Percentiles rank a stretch among this genome's conserved stretches.
These are phyloP conservation scores for Nannochloropsis gaditana DNA, from an alignment of 108 stramenopile genomes.

Conservation along the genomic window DNA sequence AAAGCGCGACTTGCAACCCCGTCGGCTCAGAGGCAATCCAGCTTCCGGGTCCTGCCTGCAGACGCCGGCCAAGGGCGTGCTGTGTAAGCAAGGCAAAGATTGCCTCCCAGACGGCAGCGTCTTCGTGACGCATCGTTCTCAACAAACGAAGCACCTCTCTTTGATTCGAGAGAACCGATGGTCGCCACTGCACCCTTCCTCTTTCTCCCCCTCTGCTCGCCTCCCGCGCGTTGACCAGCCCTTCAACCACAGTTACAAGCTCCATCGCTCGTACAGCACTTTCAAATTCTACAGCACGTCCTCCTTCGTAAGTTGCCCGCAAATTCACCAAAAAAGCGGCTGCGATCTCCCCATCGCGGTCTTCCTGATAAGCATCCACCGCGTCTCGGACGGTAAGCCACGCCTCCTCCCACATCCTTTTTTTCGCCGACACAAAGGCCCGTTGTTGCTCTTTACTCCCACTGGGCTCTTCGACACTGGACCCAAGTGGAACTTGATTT, in stretches of 20 bases:
- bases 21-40: background rate
- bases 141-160: background rate
- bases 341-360: background rate
- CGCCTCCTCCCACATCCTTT: background rate
- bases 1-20: too few species aligned
- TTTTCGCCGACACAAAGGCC: background rate
- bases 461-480: background rate
- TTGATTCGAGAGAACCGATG: background rate
- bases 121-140: background rate
- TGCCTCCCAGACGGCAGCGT: background rate
- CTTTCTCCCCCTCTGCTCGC: background rate
- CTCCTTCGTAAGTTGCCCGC: background rate
- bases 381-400: background rate
- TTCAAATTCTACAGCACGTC: background rate
- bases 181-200: background rate
- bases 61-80: background rate
- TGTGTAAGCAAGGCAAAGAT: background rate
- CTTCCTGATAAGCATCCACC: background rate
- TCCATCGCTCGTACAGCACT: background rate
- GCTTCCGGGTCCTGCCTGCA: background rate
- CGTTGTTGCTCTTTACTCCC: too few species aligned
- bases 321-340: background rate
- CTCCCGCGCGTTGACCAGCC: background rate
- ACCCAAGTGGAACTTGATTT: background rate
- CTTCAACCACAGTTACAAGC: background rate